These are phyloP conservation scores for Daldinia vernicosa DNA, from an alignment of 495 filamentous ascomycete species.

Conservation along the genomic window DNA sequence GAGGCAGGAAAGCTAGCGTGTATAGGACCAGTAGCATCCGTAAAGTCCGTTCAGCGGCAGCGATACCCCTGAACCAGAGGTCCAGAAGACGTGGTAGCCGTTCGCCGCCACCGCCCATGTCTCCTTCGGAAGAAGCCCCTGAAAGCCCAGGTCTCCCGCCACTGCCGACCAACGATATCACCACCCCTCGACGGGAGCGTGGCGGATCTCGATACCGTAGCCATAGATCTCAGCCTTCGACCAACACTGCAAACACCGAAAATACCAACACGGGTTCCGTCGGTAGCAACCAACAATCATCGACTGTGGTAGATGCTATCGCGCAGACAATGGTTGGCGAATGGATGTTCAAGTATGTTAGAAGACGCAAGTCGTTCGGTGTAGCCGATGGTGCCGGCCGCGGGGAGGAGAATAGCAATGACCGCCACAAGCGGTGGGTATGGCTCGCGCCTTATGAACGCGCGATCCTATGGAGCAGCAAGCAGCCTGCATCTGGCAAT, in stretches of 20 bases:
- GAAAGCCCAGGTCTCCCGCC: slow-evolving; percentile 79
- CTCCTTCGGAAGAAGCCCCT: slow-evolving; percentile 68
- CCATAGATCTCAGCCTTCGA: slow-evolving; percentile 63
- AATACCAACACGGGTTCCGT: slow-evolving; percentile 62
- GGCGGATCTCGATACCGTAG: slow-evolving; percentile 49
- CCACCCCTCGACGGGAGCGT: slow-evolving; percentile 60
- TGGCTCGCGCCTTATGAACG: slow-evolving; percentile 97
- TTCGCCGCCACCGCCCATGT: slow-evolving; percentile 73
- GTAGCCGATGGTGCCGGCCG: slow-evolving; percentile 70
- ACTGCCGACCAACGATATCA: slow-evolving; percentile 76
- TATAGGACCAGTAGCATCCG: slow-evolving; percentile 70
- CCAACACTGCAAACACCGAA: slow-evolving; percentile 63
- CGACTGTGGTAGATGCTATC: slow-evolving; percentile 95
- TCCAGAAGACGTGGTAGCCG: slow-evolving; percentile 62
- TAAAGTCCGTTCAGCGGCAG: slow-evolving; percentile 83
- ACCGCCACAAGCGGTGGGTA: slow-evolving; percentile 95
- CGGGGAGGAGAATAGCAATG: slow-evolving; percentile 67
- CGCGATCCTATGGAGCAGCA: slow-evolving; percentile 97
- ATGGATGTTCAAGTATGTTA: slow-evolving; percentile 99
- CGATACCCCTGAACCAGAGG: slow-evolving; percentile 63
- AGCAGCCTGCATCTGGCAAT: slow-evolving; percentile 87
- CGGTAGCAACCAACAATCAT: slow-evolving; percentile 69
- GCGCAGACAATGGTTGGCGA: slow-evolving; percentile 98
- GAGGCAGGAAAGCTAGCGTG: slow-evolving; percentile 52
- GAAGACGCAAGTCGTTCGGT: slow-evolving; percentile 90